phyloP scores from a whole-genome alignment of 345 rosid genomes.

The Firmiana major region DNA sequence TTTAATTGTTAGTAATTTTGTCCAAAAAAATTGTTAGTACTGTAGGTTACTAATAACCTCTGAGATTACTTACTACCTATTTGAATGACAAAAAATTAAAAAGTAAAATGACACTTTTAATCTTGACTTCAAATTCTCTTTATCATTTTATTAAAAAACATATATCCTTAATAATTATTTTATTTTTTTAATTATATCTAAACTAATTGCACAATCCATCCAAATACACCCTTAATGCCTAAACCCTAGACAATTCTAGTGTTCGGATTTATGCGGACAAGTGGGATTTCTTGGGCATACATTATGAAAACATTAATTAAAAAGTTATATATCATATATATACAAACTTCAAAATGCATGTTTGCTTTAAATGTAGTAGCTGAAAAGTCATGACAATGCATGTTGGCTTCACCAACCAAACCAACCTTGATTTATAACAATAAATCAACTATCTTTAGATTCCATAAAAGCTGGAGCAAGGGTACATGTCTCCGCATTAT shows the following conservation, averaged over 20 bases:
- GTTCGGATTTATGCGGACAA: neutral
- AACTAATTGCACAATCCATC: no score
- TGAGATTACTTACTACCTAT: neutral
- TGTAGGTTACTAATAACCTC: no score
- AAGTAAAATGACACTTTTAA: no score
- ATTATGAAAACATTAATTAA: neutral
- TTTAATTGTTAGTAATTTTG: neutral
- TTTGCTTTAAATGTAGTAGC: neutral
- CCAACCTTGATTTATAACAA: slow-evolving; percentile 1
- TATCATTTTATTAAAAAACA: no score
- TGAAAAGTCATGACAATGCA: neutral
- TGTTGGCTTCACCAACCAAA: slow-evolving; percentile 29
- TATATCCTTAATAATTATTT: no score
- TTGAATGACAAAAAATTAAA: no score
- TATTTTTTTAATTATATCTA: no score
- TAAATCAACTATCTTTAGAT: neutral
- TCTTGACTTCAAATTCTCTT: no score
- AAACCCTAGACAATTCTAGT: neutral
- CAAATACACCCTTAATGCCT: no score
- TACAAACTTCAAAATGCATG: neutral
- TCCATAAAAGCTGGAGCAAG: slow-evolving; percentile 4
- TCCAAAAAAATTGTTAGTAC: no score
- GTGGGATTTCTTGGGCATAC: neutral
- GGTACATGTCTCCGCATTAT: slow-evolving; percentile 2
- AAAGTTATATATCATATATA: neutral